Conservation (phyloP, 495 filamentous ascomycete species). For the Cryomyces antarcticus region DNA sequence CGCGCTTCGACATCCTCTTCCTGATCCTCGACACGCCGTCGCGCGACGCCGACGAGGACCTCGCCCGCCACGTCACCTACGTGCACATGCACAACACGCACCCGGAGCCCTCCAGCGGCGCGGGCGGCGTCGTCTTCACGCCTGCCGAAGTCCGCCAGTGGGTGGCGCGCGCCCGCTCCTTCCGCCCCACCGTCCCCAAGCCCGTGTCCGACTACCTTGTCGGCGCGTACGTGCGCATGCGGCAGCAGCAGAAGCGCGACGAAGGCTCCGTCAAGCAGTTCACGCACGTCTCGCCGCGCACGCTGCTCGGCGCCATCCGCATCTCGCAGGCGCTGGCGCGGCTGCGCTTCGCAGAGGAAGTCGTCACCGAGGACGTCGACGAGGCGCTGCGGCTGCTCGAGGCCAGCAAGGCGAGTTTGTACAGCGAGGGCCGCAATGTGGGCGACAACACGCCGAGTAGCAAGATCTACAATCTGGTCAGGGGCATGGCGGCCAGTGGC, state of each 20-base stretch:
- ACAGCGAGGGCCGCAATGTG: conserved; percentile 37
- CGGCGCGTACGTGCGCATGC: conserved; percentile 82
- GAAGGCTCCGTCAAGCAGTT: conserved; percentile 80
- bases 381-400: conserved; percentile 82
- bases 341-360: conserved; percentile 62
- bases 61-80: conserved; percentile 89
- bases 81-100: conserved; percentile 96
- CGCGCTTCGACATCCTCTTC: conserved; percentile 93
- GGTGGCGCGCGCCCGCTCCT: conserved; percentile 77
- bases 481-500: conserved; percentile 62
- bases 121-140: conserved; percentile 47
- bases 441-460: conserved; percentile 62
- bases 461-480: conserved; percentile 85
- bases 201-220: conserved; percentile 85
- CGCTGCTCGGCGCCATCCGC: conserved; percentile 77
- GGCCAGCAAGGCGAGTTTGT: conserved; percentile 72
- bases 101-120: conserved; percentile 46
- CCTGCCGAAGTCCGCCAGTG: conserved; percentile 89
- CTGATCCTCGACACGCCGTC: conserved; percentile 84
- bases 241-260: conserved; percentile 69
- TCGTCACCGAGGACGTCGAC: conserved; percentile 83
- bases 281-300: conserved; percentile 80
- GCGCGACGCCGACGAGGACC: conserved; percentile 71
- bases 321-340: conserved; percentile 90
- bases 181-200: conserved; percentile 65